These are phyloP conservation scores for Juglanconis juglandina DNA, from an alignment of 2,329 filamentous ascomycete species.

Conservation along the genomic window DNA sequence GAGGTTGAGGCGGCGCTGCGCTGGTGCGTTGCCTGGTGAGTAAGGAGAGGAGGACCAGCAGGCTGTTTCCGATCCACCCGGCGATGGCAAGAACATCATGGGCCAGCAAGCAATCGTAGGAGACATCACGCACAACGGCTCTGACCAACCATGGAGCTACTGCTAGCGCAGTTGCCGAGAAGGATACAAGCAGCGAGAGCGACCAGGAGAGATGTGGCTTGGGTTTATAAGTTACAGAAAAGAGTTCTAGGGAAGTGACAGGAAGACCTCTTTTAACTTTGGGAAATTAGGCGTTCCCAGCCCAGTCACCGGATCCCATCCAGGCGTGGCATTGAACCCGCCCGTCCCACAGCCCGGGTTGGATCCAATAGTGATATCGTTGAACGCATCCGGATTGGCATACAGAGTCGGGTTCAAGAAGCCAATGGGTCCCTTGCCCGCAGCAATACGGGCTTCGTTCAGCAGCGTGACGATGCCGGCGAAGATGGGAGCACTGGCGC, in stretches of 20 bases:
- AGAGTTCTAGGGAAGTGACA: not conserved
- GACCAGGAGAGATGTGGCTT: not conserved
- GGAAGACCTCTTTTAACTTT: constrained; percentile 5
- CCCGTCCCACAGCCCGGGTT: constrained; percentile 23
- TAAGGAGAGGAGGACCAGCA: too few species aligned
- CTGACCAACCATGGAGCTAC: too few species aligned
- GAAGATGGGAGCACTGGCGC: constrained; percentile 38
- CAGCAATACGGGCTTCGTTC: constrained; percentile 39
- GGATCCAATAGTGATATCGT: constrained; percentile 25
- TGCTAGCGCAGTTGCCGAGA: too few species aligned
- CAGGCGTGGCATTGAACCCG: constrained; percentile 26
- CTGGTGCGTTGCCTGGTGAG: too few species aligned
- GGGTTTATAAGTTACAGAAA: not conserved
- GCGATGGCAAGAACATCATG: too few species aligned
- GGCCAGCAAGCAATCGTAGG: too few species aligned
- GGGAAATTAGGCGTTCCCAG: constrained; percentile 26
- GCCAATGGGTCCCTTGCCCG: constrained; percentile 34
- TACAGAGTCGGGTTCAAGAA: constrained; percentile 44
- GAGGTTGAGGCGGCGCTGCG: too few species aligned
- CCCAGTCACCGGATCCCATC: constrained; percentile 33
- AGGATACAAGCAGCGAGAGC: too few species aligned
- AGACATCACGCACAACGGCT: too few species aligned
- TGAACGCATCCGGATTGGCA: constrained; percentile 24
- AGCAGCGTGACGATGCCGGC: constrained; percentile 40
- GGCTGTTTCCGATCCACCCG: too few species aligned